Base-by-base conservation (phyloP, 768 basidiomycete genomes). In the Mycena metata region DNA sequence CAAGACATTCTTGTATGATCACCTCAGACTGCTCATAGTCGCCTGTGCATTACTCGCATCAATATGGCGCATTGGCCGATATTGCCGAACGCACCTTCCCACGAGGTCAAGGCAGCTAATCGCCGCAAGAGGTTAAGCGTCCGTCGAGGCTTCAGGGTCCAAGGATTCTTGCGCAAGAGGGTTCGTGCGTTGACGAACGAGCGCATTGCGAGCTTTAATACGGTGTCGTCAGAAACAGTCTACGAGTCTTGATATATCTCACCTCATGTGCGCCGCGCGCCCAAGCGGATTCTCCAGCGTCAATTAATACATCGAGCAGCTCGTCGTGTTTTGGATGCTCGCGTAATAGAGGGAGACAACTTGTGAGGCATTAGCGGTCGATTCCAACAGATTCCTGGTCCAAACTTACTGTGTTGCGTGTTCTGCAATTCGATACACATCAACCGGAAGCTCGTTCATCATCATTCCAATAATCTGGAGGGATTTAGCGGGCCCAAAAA, bases 201-300 rank as follows among this genome's bases (percentile, higher is more conserved):
- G 59, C 87, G 86, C 36, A 88, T 82, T 5, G 90, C 89, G 43
- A 90, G 80, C 90, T 92, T 66, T 4, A 66, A 58, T 46, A 35
- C 3, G 19, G 21, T n/a, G n/a, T n/a, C 33, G 62, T 52, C 13
- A 41, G 33, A 39, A 33, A 11, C 1, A 6, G 46, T 3, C 6
- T 26, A 11, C 41, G 39, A 13, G 1, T 39, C 5, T 24, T 17
- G 10, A 3, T 6, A 42, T 21, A 19, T 17, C 16, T 54, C 74
- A 91, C 90, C 82, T 93, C 92, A 73, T 92, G 91, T 41, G 92
- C 92, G 24, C 92, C 92, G 58, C 91, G 84, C 10, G 86, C 84
- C 83, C 89, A 88, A 7, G 92, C 90, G 42, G 90, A 88, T 72
- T 91, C 89, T 2, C 90, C 91, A 23, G 91, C 91, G 58, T 90